phyloP scores from a whole-genome alignment of 208 protist genomes.

The Trichomonas gallinae region DNA sequence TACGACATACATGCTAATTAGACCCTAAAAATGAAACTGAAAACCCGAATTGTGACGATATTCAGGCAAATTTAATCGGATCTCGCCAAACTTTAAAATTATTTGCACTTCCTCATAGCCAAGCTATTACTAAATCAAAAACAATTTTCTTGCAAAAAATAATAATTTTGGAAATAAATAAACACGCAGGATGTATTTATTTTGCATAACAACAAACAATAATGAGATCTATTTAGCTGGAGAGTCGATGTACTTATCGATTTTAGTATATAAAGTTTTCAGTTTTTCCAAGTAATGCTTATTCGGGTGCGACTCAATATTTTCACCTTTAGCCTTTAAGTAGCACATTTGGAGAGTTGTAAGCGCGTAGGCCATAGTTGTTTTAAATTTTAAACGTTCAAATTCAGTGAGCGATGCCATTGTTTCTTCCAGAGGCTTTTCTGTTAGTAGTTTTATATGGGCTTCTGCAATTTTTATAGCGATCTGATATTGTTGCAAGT shows the following conservation, averaged over 20 bases:
- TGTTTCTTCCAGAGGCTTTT: not conserved
- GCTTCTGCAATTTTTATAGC: not conserved
- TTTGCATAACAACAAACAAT: too few relatives aligned
- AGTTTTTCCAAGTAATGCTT: not conserved
- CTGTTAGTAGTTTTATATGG: not conserved
- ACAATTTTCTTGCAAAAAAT: too few relatives aligned
- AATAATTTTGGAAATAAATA: too few relatives aligned
- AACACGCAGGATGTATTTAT: too few relatives aligned
- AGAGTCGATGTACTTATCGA: not conserved
- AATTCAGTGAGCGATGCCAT: not conserved
- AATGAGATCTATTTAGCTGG: not conserved
- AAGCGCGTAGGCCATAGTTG: not conserved
- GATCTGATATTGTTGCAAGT: not conserved
- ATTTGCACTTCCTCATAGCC: too few relatives aligned
- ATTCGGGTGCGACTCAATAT: not conserved
- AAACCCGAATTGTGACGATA: too few relatives aligned
- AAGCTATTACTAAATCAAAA: too few relatives aligned
- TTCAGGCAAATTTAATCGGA: too few relatives aligned
- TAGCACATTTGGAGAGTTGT: not conserved
- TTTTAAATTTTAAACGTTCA: not conserved
- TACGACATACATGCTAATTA: too few relatives aligned
- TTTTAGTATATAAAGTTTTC: not conserved
- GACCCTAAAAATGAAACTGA: too few relatives aligned
- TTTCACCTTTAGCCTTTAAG: not conserved
- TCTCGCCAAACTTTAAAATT: too few relatives aligned